Base-by-base conservation (phyloP, 768 basidiomycete genomes). In the Candolleomyces eurysporus region DNA sequence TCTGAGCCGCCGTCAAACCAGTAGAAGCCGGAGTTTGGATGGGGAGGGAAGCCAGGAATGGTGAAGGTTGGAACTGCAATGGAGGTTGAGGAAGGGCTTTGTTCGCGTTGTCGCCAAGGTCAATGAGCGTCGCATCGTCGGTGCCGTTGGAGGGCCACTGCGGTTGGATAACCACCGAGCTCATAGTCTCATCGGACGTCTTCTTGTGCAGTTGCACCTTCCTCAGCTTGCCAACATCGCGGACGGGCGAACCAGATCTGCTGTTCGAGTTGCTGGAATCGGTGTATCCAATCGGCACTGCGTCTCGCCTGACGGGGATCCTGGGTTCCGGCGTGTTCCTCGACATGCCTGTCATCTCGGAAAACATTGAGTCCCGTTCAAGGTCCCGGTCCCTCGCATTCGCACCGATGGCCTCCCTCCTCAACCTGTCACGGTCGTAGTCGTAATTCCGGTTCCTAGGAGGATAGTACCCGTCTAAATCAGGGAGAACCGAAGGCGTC, bases 261-360 rank as follows among this genome's bases (percentile, higher is more conserved):
- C 59, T 56, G 22, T 52, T 22, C 11, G 17, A 21, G 45, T 21
- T 46, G 45, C 42, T 30, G 10, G 52, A 32, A 16, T 30, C 19
- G n/a, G 21, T 26, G 45, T 36, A 21, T 26, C 48, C 43, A 40
- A 61, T 55, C 5, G 69, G 63, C 68, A 59, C 64, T 61, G 57
- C 63, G 46, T 71, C 71, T 61, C 77, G 76, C 74, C 81, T 82
- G 64, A 90, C 79, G 19, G 90, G 89, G 72, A 87, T 83, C n/a
- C 90, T 82, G n/a, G 89, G 84, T 67, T 91, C 88, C 6, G 91
- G 86, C 46, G 78, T 82, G 30, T 76, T 76, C 36, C 83, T 81
- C 63, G 84, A 84, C 40, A 78, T 68, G 19, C 91, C 90, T 10
- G 89, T 92, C 53, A 86, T 68, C 70, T 89, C 83, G 60, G 89